Evolutionary conservation across 768 basidiomycete species (phyloP), one percentile per base, ranked within the genome.

Genomic region (Daedaleopsis nitida): DNA sequence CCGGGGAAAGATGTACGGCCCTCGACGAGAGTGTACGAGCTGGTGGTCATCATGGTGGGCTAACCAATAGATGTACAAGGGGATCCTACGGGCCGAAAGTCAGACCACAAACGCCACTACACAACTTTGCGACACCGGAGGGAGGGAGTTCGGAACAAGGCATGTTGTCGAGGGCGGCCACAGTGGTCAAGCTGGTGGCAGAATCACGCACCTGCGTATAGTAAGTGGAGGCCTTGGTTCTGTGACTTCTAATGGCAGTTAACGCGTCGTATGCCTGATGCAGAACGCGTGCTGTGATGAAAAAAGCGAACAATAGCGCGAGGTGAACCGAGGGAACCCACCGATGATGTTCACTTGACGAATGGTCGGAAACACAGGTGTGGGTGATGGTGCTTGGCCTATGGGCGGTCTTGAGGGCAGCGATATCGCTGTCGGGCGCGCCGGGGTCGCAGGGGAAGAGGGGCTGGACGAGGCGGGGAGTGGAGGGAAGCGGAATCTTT

Each of bases 1-100:
- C 57, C 51, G 1, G 65, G 65, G 8, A 57, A 62, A 11, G 62
- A 64, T 19, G 53, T n/a, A 39, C 63, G 63, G 3, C 50, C 48
- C 13, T 59, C 58, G 13, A 59, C 51, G 27, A 54, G 58, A 13
- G 50, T 52, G 24, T 59, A 58, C 6, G 48, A 43, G 27, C 62
- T 55, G 47, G 55, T 43, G n/a, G 52, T 55, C 35, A 53, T 44
- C 17, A 37, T 48, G 53, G 14, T 17, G 11, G 27, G 27, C 34
- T 24, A 10, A n/a, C 6, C n/a, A 14, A 17, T 9, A 21, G 23
- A 21, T 55, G 7, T 10, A 8, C 34, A 19, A 23, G 7, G 24
- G 42, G 6, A 37, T 19, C 7, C 17, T 34, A 51, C 27, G 27
- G 7, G 27, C 27, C 27, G 49, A 52, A 17, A 14, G 39, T 38